Conservation (phyloP, 371 early-diverging fungal genomes). For the Rhizomucor pusillus region DNA sequence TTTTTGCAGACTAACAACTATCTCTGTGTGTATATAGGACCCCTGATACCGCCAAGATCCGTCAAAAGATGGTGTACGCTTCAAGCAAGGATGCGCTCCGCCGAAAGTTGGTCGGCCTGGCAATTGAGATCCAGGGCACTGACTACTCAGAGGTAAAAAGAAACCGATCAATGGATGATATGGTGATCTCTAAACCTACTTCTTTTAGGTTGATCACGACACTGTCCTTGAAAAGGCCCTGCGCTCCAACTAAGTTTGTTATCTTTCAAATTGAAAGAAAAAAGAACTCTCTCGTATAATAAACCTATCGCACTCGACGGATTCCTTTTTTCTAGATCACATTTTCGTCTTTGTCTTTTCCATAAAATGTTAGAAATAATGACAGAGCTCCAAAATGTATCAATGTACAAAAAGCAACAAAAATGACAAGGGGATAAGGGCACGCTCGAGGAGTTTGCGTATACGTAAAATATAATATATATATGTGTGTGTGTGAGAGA, state of each 20-base stretch:
- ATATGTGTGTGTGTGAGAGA: too few relatives aligned
- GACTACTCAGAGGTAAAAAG: conserved; percentile 60
- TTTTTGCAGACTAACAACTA: not conserved
- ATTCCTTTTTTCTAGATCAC: too few relatives aligned
- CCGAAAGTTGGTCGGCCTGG: conserved; percentile 73
- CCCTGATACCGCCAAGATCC: conserved; percentile 79
- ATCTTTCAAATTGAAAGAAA: too few relatives aligned
- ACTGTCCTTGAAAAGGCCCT: conserved; percentile 73
- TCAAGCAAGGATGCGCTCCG: conserved; percentile 84
- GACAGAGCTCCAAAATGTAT: too few relatives aligned
- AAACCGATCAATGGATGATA: not conserved
- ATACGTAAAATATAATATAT: too few relatives aligned
- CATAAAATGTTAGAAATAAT: too few relatives aligned
- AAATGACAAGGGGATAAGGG: too few relatives aligned
- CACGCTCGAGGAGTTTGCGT: too few relatives aligned
- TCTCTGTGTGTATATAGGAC: conserved; percentile 51
- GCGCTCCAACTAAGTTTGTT: conserved; percentile 20
- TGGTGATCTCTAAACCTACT: not conserved
- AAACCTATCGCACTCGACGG: too few relatives aligned
- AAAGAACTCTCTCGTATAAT: too few relatives aligned
- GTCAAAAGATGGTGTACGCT: conserved; percentile 91
- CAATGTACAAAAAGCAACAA: too few relatives aligned
- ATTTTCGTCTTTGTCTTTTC: too few relatives aligned
- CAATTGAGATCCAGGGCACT: conserved; percentile 84
- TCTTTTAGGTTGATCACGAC: conserved; percentile 73